These are phyloP conservation scores for Harrya chromipes DNA, from an alignment of 768 basidiomycete species.

Conservation along the genomic window DNA sequence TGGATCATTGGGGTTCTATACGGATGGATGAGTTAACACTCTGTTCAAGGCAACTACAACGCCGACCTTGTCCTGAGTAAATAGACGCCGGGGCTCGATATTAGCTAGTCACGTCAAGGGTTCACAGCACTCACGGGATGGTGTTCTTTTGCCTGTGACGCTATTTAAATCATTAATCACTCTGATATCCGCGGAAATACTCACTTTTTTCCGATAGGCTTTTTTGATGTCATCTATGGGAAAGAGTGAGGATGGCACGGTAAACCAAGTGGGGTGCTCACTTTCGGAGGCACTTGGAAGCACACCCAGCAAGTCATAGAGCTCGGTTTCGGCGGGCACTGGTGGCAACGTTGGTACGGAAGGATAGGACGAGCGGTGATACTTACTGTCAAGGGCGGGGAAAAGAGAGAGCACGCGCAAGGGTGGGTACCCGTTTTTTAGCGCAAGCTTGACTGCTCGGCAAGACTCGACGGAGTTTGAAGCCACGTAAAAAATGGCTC, in stretches of 20 bases:
- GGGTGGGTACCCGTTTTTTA: constrained; percentile 23
- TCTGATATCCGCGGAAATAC: constrained; percentile 10
- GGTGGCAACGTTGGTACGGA: constrained; percentile 3
- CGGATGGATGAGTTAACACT: neutral
- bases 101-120: neutral
- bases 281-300: constrained; percentile 68
- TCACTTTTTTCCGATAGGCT: constrained; percentile 90
- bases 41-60: neutral
- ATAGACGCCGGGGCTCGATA: neutral
- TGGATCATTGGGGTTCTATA: constrained; percentile 85
- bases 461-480: constrained; percentile 32
- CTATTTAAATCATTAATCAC: constrained; percentile 12
- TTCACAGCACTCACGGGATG: constrained; percentile 63
- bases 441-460: constrained; percentile 22
- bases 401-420: neutral
- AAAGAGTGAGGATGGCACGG: constrained; percentile 8
- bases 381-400: constrained; percentile 26
- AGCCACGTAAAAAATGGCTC: constrained; percentile 1
- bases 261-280: constrained; percentile 29
- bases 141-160: constrained; percentile 72
- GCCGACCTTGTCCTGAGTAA: constrained; percentile 63
- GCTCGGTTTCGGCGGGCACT: constrained; percentile 76
- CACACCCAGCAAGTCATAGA: constrained; percentile 86
- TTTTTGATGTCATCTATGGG: constrained; percentile 81
- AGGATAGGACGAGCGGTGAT: constrained; percentile 1